These are phyloP conservation scores for Saccharomycopsis fermentans DNA, from an alignment of 805 yeast genomes.

Conservation along the genomic window DNA sequence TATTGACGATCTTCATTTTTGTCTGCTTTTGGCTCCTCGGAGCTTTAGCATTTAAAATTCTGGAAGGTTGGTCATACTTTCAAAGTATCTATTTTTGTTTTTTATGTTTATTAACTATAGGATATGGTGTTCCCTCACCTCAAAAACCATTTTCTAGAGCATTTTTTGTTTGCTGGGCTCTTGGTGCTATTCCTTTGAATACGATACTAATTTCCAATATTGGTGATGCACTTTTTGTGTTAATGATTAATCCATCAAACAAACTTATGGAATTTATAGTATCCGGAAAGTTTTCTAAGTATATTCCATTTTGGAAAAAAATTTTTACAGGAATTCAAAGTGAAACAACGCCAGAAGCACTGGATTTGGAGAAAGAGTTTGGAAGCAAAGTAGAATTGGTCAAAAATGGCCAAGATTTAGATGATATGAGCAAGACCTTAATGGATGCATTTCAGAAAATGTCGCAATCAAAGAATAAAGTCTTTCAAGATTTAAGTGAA, in stretches of 20 bases:
- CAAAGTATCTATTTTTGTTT: slow-evolving; percentile 67
- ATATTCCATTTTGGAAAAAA: not conserved
- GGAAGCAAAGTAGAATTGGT: not conserved
- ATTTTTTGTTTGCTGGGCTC: slow-evolving; percentile 71
- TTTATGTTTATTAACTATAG: slow-evolving; percentile 68
- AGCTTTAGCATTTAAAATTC: slow-evolving; percentile 46
- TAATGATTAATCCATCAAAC: slow-evolving; percentile 20
- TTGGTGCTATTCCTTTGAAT: slow-evolving; percentile 81
- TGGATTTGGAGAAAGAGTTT: not conserved
- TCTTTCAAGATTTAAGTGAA: not conserved
- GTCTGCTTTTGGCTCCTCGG: slow-evolving; percentile 64
- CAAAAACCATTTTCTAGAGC: slow-evolving; percentile 52
- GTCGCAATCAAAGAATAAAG: not conserved
- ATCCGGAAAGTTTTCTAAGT: not conserved
- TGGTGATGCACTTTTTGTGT: slow-evolving; percentile 46
- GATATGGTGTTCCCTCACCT: slow-evolving; percentile 75
- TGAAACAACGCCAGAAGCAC: not conserved
- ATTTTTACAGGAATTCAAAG: not conserved
- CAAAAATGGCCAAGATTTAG: slow-evolving; percentile 2
- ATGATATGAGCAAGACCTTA: not conserved
- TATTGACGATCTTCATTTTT: slow-evolving; percentile 35
- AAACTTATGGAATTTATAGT: slow-evolving; percentile 9
- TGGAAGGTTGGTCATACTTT: slow-evolving; percentile 68
- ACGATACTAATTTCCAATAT: slow-evolving; percentile 64
- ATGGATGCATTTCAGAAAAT: not conserved